A percentile compares a stretch with the other conserved stretches of the same genome.
phyloP scores from a whole-genome alignment of 768 basidiomycete species.

The Termitomyces sp. region DNA sequence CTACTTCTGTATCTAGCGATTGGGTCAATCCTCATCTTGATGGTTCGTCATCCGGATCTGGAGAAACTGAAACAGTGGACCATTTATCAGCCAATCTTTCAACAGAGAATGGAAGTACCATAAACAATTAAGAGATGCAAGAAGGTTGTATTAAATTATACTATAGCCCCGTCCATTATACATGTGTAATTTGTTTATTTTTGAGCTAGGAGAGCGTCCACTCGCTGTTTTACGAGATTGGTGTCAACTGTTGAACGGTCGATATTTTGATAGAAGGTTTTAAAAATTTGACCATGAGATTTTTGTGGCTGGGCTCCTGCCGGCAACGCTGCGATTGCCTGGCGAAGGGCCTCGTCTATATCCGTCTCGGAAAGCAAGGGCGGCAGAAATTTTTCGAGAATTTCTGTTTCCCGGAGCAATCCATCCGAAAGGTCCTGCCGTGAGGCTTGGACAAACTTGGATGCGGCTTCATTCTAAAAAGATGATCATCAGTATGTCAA shows the following conservation, averaged over 20 bases:
- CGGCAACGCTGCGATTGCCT: constrained; percentile 30
- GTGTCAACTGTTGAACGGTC: constrained; percentile 57
- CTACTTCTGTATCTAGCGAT: constrained; percentile 5
- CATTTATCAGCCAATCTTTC: not conserved
- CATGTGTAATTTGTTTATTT: constrained; percentile 1
- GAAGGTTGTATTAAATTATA: constrained; percentile 2
- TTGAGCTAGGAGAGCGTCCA: constrained; percentile 31
- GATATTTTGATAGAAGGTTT: constrained; percentile 55
- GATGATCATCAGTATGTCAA: not conserved
- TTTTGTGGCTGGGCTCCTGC: constrained; percentile 20
- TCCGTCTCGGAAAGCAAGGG: constrained; percentile 51
- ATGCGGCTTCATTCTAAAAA: constrained; percentile 52
- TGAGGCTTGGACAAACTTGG: constrained; percentile 49
- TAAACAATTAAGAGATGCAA: not conserved
- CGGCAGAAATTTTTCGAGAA: constrained; percentile 54
- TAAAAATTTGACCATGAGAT: constrained; percentile 49
- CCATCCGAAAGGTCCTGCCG: constrained; percentile 62
- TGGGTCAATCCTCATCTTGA: not conserved
- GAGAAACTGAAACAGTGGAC: not conserved
- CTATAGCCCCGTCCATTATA: not conserved
- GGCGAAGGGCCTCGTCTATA: constrained; percentile 46
- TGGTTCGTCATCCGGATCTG: not conserved
- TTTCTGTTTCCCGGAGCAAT: constrained; percentile 50
- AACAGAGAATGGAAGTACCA: not conserved
- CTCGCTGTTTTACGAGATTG: constrained; percentile 48